Base-by-base conservation (phyloP, 2,329 filamentous ascomycete genomes). In the Talaromyces islandicus region DNA sequence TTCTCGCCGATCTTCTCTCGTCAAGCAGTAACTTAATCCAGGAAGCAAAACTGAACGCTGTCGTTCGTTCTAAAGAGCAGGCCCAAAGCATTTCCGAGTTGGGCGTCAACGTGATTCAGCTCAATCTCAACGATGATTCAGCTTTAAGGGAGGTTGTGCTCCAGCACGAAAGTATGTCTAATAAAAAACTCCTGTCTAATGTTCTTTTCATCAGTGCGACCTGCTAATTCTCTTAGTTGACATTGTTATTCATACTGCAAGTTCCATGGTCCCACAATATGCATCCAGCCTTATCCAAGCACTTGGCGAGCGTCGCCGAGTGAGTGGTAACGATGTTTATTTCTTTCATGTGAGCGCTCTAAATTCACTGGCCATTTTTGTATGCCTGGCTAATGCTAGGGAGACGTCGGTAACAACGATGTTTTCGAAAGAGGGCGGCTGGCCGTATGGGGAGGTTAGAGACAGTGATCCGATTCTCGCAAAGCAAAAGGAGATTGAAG, bases 21-120 rank as follows among this genome's bases (percentile, higher is more conserved):
- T 29, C 35, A 9, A n/a, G 14, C 10, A 56, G 25, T n/a, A 19
- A 27, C 4, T 5, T 21, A 9, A 27, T 56, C 24, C 17, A 27
- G 27, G 27, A 19, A 11, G 54, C 38, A 21, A 29, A 9, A n/a
- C 7, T 48, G 9, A n/a, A 14, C 41, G 54, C 54, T 10, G 41
- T 41, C 9, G 54, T 56, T 56, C 38, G 54, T 6, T 27, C 54
- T 7, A n/a, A 46, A n/a, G 54, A 56, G n/a, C 54, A 56, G 24
- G 38, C 27, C 11, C 38, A 48, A 29, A 21, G 7, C 24, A 17
- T 56, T 25, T 48, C 54, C 9, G 41, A 46, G 29, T 41, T 56
- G 4, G 54, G 54, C 14, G n/a, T 56, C 19, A 30, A 56, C 14
- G 54, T 56, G n/a, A 56, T 56, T 32, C 54, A 56, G 29, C 17